A percentile compares a stretch with the other conserved stretches of the same genome.
Evolutionary conservation across 352 stramenopile species (phyloP).

Genomic region (Pseudoperonospora humuli): DNA sequence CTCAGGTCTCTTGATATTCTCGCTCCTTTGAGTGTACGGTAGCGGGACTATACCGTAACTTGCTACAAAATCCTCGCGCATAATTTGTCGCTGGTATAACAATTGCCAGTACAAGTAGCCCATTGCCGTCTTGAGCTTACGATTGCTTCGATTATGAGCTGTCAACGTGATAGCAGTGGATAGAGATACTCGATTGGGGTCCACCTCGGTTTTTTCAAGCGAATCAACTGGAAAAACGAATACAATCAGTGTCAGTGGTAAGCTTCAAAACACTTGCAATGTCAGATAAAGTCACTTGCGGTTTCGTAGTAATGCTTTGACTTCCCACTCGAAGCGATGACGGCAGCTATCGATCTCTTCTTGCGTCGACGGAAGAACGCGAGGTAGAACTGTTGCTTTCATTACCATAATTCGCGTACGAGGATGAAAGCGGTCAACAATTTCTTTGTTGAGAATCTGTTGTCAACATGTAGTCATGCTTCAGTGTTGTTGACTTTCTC

Average conservation of each 20-base stretch:
- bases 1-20: constrained; percentile 12
- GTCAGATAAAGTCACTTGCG: constrained; percentile 22
- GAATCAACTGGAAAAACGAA: constrained; percentile 15
- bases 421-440: constrained; percentile 15
- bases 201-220: constrained; percentile 32
- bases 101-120: constrained; percentile 46
- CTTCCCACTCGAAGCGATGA: constrained; percentile 30
- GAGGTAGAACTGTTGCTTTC: constrained; percentile 54
- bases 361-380: constrained; percentile 47
- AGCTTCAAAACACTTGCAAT: not conserved
- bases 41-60: constrained; percentile 43
- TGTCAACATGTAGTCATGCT: not conserved
- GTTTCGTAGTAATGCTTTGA: constrained; percentile 29
- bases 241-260: not conserved
- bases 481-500: not conserved
- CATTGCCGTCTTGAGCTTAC: constrained; percentile 44
- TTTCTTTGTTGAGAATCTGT: constrained; percentile 26
- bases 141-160: constrained; percentile 63
- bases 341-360: constrained; percentile 41
- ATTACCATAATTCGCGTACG: constrained; percentile 44
- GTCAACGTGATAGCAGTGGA: constrained; percentile 54
- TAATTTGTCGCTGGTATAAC: constrained; percentile 26
- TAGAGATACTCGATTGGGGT: constrained; percentile 45
- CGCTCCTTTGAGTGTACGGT: constrained; percentile 18
- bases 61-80: constrained; percentile 33